A percentile compares a stretch with the other conserved stretches of the same genome.
phyloP scores from a whole-genome alignment of 2,329 filamentous ascomycete species.

The Seiridium cupressi region DNA sequence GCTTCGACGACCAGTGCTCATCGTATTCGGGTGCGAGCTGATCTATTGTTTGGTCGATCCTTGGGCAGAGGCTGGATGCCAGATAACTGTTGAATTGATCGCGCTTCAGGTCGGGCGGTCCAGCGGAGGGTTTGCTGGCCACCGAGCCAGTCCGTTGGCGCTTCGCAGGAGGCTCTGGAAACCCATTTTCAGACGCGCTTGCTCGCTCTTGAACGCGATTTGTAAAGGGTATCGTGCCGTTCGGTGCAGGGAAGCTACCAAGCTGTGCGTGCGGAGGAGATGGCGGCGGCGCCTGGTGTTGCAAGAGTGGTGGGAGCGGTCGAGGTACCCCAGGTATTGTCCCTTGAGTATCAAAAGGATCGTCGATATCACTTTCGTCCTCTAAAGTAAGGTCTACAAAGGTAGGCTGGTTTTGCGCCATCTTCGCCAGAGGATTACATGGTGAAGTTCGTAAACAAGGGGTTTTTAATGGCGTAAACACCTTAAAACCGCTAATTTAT shows the following conservation, averaged over 20 bases:
- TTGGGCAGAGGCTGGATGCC: background rate
- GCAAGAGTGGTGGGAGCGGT: too few relatives aligned
- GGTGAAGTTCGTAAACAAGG: conserved; percentile 9
- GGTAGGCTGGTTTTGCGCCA: background rate
- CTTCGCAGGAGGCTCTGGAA: background rate
- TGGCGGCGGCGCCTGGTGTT: too few relatives aligned
- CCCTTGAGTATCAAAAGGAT: background rate
- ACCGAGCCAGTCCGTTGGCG: background rate
- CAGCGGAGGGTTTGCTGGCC: too few relatives aligned
- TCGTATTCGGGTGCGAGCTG: background rate
- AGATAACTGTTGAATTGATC: background rate
- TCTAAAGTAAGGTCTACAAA: conserved; percentile 17
- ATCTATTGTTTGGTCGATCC: background rate
- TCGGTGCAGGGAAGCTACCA: background rate
- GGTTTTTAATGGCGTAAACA: conserved; percentile 9
- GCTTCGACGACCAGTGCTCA: background rate
- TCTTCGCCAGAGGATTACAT: conserved; percentile 6
- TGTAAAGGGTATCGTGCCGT: background rate
- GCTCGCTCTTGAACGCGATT: background rate
- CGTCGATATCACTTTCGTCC: conserved; percentile 7
- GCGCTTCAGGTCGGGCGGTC: background rate
- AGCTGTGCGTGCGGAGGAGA: background rate
- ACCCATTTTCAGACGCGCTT: background rate
- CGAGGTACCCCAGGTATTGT: too few relatives aligned
- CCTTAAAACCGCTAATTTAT: conserved; percentile 10